Conservation (phyloP, 2,329 filamentous ascomycete species). For the Cladorrhinum sp. region DNA sequence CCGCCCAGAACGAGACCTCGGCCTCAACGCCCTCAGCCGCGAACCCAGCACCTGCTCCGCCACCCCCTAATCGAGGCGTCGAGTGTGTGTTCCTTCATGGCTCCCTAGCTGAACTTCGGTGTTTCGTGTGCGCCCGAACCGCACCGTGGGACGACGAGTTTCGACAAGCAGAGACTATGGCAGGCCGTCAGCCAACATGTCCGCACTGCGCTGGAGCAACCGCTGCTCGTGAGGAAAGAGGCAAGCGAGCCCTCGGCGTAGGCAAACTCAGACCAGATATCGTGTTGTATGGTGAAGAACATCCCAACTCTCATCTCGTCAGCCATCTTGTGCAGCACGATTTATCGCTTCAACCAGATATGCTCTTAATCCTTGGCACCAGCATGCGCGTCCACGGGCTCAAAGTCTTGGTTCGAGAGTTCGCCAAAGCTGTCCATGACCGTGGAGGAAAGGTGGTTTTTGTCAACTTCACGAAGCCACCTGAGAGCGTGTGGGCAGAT, state of each 20-base stretch:
- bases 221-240: conserved; percentile 59
- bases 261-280: conserved; percentile 70
- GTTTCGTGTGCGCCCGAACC: conserved; percentile 58
- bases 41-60: conserved; percentile 13
- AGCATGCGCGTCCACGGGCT: conserved; percentile 69
- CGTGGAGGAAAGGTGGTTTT: conserved; percentile 68
- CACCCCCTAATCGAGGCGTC: conserved; percentile 44
- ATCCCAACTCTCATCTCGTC: conserved; percentile 66
- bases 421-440: conserved; percentile 67
- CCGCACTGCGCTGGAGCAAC: conserved; percentile 63
- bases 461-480: conserved; percentile 69
- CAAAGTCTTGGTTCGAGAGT: conserved; percentile 68
- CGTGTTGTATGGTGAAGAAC: conserved; percentile 71
- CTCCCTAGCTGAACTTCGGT: conserved; percentile 62
- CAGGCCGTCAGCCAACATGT: conserved; percentile 65
- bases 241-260: conserved; percentile 64
- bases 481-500: conserved; percentile 70
- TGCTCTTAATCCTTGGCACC: conserved; percentile 68
- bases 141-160: conserved; percentile 58
- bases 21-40: conserved; percentile 13
- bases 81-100: conserved; percentile 71
- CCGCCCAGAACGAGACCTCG: neutral
- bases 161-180: conserved; percentile 55
- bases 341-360: conserved; percentile 60
- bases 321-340: conserved; percentile 68